Percentiles rank a stretch among this genome's conserved stretches.
Conservation (phyloP, 805 yeast genomes). For the Metschnikowia baotianmanensis region DNA sequence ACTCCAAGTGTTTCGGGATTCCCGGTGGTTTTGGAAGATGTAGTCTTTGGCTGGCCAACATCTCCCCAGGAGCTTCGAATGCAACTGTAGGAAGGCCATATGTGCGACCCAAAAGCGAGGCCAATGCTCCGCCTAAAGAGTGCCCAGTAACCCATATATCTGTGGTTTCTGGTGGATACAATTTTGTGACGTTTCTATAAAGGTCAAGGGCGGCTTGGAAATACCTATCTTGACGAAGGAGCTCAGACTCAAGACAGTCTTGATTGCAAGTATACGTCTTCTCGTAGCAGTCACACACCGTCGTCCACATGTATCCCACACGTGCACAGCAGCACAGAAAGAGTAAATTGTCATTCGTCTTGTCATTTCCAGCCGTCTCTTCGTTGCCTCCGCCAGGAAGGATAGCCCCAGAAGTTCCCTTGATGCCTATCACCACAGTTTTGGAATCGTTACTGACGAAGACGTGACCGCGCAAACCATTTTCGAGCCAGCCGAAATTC, state of each 20-base stretch:
- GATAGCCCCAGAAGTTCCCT: slow-evolving; percentile 88
- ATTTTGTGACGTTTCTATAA: slow-evolving; percentile 62
- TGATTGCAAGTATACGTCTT: slow-evolving; percentile 86
- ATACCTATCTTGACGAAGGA: slow-evolving; percentile 73
- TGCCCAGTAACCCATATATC: slow-evolving; percentile 93
- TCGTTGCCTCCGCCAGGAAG: slow-evolving; percentile 46
- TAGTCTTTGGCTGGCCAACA: slow-evolving; percentile 74
- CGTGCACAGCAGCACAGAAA: slow-evolving; percentile 97
- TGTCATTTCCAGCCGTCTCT: slow-evolving; percentile 80
- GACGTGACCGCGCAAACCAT: slow-evolving; percentile 88
- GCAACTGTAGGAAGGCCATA: slow-evolving; percentile 88
- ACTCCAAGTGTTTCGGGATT: slow-evolving; percentile 68
- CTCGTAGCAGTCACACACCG: slow-evolving; percentile 92
- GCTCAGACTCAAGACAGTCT: slow-evolving; percentile 75
- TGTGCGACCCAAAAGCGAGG: slow-evolving; percentile 80
- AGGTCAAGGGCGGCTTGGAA: slow-evolving; percentile 77
- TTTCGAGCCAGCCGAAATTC: slow-evolving; percentile 82
- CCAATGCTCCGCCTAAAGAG: slow-evolving; percentile 87
- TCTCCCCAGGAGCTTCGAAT: slow-evolving; percentile 92
- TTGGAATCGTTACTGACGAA: slow-evolving; percentile 59
- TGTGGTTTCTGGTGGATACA: slow-evolving; percentile 62
- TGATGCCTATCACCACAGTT: slow-evolving; percentile 73
- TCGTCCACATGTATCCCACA: slow-evolving; percentile 85
- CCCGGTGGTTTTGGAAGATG: slow-evolving; percentile 96
- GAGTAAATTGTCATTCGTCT: slow-evolving; percentile 79